phyloP scores from a whole-genome alignment of 208 protist species.

The Leptomonas seymouri region DNA sequence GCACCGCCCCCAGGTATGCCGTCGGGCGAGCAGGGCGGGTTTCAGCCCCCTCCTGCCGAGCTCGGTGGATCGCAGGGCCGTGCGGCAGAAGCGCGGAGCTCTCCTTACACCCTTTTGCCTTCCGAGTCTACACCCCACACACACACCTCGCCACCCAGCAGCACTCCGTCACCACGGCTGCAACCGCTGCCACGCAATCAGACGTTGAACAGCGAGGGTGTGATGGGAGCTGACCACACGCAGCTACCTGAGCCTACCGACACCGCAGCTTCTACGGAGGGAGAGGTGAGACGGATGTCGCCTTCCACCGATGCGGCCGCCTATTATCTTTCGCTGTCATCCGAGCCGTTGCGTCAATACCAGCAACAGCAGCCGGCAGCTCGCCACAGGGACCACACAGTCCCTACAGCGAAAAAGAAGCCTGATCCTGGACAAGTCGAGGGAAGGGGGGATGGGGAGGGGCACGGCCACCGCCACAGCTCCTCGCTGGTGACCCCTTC shows the following conservation, averaged over 20 bases:
- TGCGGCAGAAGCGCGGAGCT: neutral
- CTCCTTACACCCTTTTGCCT: conserved; percentile 7
- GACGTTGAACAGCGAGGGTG: conserved; percentile 1
- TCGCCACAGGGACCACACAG: no score
- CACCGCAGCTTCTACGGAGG: neutral
- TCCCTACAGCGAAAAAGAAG: neutral
- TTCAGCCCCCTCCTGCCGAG: neutral
- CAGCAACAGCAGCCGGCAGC: neutral
- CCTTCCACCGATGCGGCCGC: neutral
- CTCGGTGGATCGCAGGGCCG: neutral
- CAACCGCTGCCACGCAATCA: neutral
- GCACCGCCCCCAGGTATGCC: neutral
- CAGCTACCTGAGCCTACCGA: conserved; percentile 4
- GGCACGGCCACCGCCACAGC: conserved; percentile 3
- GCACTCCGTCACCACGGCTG: neutral
- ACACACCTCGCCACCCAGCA: neutral
- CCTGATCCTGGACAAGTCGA: conserved; percentile 5
- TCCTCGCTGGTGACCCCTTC: conserved; percentile 12
- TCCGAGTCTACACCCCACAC: conserved; percentile 3
- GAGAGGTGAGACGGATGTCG: neutral
- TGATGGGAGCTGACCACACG: conserved; percentile 7
- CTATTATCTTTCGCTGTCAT: neutral
- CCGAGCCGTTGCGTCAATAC: neutral
- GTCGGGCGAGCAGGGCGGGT: neutral
- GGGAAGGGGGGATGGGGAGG: neutral